phyloP scores from a whole-genome alignment of 176 grass and related monocot genomes.

The Rhynchospora breviuscula region DNA sequence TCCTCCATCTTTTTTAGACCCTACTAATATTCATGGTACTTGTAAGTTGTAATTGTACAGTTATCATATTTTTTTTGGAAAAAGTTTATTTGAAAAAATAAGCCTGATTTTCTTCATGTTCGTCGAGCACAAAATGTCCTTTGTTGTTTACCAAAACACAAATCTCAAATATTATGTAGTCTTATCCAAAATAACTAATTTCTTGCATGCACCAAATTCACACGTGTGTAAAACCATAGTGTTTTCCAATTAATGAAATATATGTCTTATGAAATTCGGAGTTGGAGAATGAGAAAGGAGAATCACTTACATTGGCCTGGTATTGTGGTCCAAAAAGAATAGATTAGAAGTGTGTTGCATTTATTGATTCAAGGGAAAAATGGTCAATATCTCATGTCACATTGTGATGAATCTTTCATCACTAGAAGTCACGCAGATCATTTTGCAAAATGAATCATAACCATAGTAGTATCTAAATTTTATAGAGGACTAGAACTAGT shows the following conservation, averaged over 20 bases:
- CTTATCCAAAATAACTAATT: not conserved
- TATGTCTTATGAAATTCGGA: no score
- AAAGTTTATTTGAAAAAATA: not conserved
- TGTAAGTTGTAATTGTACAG: not conserved
- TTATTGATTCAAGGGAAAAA: not conserved
- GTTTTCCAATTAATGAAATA: not conserved
- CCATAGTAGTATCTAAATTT: not conserved
- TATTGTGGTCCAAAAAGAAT: not conserved
- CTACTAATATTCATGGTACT: not conserved
- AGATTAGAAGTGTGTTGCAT: not conserved
- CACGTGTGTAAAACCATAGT: not conserved
- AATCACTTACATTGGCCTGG: no score
- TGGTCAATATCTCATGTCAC: not conserved
- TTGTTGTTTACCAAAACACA: not conserved
- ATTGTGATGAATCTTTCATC: not conserved
- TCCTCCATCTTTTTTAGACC: not conserved
- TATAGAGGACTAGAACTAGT: not conserved
- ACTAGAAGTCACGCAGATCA: not conserved
- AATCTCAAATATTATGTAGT: not conserved
- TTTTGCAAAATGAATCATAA: not conserved
- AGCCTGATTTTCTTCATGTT: not conserved
- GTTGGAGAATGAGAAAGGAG: no score
- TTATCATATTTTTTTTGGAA: not conserved
- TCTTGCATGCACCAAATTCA: not conserved
- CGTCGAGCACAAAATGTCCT: not conserved